phyloP scores from a whole-genome alignment of 2,329 filamentous ascomycete species.

The Sarocladium kiliense region DNA sequence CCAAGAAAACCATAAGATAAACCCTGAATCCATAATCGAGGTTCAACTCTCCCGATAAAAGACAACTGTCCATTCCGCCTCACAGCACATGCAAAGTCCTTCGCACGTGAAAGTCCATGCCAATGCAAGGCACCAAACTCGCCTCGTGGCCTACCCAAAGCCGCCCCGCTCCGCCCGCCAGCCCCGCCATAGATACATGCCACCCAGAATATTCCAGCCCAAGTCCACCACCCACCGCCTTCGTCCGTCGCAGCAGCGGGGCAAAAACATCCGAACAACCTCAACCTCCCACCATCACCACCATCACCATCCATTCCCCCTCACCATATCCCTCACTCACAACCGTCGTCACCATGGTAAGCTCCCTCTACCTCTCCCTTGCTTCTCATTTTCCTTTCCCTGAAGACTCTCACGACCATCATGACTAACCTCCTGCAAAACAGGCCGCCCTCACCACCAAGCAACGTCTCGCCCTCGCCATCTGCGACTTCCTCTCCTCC shows the following conservation, averaged over 20 bases:
- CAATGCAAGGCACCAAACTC: not conserved
- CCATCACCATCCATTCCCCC: not conserved
- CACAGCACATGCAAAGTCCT: too few relatives aligned
- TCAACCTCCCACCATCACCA: not conserved
- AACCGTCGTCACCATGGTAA: not conserved
- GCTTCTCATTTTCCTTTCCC: not conserved
- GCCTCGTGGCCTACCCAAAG: not conserved
- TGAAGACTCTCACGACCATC: too few relatives aligned
- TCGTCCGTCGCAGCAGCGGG: not conserved
- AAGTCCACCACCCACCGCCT: not conserved
- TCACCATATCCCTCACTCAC: not conserved
- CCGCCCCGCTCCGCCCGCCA: not conserved
- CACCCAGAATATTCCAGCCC: slow-evolving; percentile 11
- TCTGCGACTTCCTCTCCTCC: slow-evolving; percentile 88
- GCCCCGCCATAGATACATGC: not conserved
- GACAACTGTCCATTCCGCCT: too few relatives aligned
- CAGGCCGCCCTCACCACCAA: slow-evolving; percentile 43
- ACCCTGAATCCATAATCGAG: too few relatives aligned
- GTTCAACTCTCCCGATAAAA: too few relatives aligned
- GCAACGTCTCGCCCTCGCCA: slow-evolving; percentile 91
- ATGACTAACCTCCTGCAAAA: too few relatives aligned
- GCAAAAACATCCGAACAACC: not conserved
- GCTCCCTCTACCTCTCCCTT: not conserved
- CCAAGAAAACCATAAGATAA: too few relatives aligned
- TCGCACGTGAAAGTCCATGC: too few relatives aligned